Evolutionary conservation across 208 protist genomes (phyloP), one percentile per base, ranked within the genome.

Genomic region (Leptomonas seymouri): DNA sequence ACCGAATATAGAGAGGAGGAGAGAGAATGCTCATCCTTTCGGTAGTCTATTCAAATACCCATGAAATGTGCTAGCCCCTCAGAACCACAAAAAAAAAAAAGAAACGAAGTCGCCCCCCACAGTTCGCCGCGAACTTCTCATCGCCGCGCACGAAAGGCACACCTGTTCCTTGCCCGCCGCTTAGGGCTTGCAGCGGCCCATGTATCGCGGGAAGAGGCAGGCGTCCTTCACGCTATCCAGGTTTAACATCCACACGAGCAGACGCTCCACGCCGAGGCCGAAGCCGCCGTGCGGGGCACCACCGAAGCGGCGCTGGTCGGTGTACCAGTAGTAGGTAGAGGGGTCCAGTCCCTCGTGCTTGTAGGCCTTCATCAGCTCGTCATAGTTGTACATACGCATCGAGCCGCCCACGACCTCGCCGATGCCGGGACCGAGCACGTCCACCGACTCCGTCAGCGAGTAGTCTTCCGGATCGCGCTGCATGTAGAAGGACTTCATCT

Each of bases 401-500:
- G 93, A 98, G 16, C 98, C 98, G 49, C 99, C 99, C 16, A 99
- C 94, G 76, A 99, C 98, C 80, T 99, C 99, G 42, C 99, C 99
- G 48, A 99, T 92, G 66, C 97, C 98, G 48, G 99, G 99, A 18
- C 98, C 97, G 7, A 99, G 89, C 4, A 99, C 77, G 68, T 99
- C 98, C 3, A 98, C 89, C 21, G 89, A 96, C 83, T 98, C 96
- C 41, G 97, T 98, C 45, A 99, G 80, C 12, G 75, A 81, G 14
- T 36, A 51, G 72, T 98, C 93, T 3, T 77, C 68, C 2, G 86
- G 77, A 81, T 91, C 93, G 34, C 90, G 87, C 75, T 93, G 78
- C 98, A 99, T 99, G 92, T 99, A 99, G 85, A 99, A 99, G 30
- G 98, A 92, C 82, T 99, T 99, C 88, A 99, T 98, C 36, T 85